phyloP scores from a whole-genome alignment of 2,329 filamentous ascomycete genomes.

The Pezicula rhizophila region DNA sequence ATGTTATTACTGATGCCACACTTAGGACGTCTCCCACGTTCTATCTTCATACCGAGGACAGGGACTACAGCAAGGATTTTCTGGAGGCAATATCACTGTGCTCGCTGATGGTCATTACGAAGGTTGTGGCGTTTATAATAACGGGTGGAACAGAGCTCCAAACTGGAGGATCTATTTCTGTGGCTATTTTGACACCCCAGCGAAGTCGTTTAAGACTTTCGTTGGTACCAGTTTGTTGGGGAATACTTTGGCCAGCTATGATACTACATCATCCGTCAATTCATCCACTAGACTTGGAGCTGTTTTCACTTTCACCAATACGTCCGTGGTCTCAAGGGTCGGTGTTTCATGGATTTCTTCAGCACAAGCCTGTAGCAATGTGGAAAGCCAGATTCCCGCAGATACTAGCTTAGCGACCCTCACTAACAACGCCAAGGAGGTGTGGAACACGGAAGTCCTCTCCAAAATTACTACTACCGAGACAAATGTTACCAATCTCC shows the following conservation, averaged over 20 bases:
- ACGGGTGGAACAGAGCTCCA: conserved; percentile 60
- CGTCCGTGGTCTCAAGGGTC: conserved; percentile 40
- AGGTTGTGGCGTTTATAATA: conserved; percentile 57
- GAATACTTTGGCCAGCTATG: conserved; percentile 2
- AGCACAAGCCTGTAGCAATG: conserved; percentile 42
- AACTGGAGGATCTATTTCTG: conserved; percentile 61
- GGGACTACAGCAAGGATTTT: conserved; percentile 56
- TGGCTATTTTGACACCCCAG: conserved; percentile 46
- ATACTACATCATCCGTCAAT: conserved; percentile 16
- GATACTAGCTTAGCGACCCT: conserved; percentile 36
- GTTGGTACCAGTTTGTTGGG: conserved; percentile 24
- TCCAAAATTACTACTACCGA: conserved; percentile 57
- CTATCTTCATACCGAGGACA: conserved; percentile 55
- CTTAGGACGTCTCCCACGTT: conserved; percentile 55
- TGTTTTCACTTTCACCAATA: conserved; percentile 38
- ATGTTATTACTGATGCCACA: conserved; percentile 6
- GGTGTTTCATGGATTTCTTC: conserved; percentile 44
- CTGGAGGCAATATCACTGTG: conserved; percentile 51
- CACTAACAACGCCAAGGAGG: conserved; percentile 37
- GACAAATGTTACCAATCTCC: conserved; percentile 47
- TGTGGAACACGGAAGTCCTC: conserved; percentile 58
- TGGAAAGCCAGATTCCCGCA: conserved; percentile 36
- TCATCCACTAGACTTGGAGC: conserved; percentile 40
- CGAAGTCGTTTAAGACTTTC: conserved; percentile 40
- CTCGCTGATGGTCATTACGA: conserved; percentile 47